phyloP scores from a whole-genome alignment of 2,329 filamentous ascomycete genomes.

The Pestalotiopsis sp. region DNA sequence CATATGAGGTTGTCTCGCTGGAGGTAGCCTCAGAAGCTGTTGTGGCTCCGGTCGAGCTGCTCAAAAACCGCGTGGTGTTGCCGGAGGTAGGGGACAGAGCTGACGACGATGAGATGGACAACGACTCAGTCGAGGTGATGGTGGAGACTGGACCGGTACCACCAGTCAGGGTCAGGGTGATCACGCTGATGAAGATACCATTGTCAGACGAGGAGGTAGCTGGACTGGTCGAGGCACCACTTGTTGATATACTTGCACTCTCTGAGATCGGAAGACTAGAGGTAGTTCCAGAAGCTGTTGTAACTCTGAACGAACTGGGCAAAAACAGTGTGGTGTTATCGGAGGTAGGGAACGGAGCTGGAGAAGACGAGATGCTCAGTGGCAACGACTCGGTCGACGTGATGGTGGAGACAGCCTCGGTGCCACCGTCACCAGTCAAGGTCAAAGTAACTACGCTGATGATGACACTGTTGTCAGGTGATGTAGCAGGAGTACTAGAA shows the following conservation, averaged over 20 bases:
- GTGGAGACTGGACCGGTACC: too few species aligned
- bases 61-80: not conserved
- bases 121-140: too few species aligned
- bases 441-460: not conserved
- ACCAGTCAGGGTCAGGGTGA: too few species aligned
- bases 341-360: not conserved
- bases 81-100: not conserved
- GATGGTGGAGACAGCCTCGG: not conserved
- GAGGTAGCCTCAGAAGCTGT: not conserved
- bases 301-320: not conserved
- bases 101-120: too few species aligned
- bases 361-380: not conserved
- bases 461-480: not conserved
- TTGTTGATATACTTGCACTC: not conserved
- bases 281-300: not conserved
- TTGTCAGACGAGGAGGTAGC: too few species aligned
- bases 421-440: not conserved
- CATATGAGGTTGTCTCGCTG: not conserved
- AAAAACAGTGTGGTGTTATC: not conserved
- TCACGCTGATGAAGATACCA: too few species aligned
- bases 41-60: not conserved
- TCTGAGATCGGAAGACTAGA: not conserved
- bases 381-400: not conserved
- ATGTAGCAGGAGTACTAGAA: not conserved
- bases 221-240: not conserved